Evolutionary conservation across 176 grass and related monocot species (phyloP), one percentile per base, ranked within the genome.

Genomic region (Juncus inflexus): DNA sequence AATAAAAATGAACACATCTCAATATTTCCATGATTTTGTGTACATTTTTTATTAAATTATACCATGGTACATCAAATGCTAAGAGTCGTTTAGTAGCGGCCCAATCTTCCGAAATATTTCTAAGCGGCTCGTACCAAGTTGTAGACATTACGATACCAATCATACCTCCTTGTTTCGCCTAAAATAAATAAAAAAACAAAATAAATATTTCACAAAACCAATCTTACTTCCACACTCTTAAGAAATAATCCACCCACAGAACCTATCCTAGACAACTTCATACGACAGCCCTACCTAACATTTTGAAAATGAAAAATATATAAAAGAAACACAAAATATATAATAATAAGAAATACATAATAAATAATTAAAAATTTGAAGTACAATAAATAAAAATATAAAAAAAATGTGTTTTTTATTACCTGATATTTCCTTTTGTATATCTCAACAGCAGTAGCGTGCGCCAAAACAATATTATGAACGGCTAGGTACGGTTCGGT

Each of bases 381-480:
- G 43, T 47, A 9, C 43, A 9, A 47, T 6, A 47, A 47, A 47
- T 47, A 47, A 47, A 47, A 47, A 47, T 47, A 47, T 47, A 47
- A 9, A 28, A 28, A 28, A 28, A 28, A 28, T 28, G 19, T 28
- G 0, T 28, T 28, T 28, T 28, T 28, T 28, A 28, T 28, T 58
- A 86, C 83, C 87, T 91, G 77, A 73, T 91, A 91, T 69, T 91
- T 86, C 4, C 19, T 61, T 68, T 63, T 86, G 67, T 91, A 91
- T 63, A 91, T 76, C 63, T 86, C 80, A 41, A 79, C 77, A 4
- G 80, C 87, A 42, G 70, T 79, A 58, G 80, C 87, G 61, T 91
- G 87, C 9, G 83, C 65, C 3, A 91, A 60, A 50, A 91, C 63
- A 13, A 86, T 7, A 50, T 86, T 91, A 72, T 86, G 87, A n/a